Base-by-base conservation (phyloP, 805 yeast species). In the Candida anglica region DNA sequence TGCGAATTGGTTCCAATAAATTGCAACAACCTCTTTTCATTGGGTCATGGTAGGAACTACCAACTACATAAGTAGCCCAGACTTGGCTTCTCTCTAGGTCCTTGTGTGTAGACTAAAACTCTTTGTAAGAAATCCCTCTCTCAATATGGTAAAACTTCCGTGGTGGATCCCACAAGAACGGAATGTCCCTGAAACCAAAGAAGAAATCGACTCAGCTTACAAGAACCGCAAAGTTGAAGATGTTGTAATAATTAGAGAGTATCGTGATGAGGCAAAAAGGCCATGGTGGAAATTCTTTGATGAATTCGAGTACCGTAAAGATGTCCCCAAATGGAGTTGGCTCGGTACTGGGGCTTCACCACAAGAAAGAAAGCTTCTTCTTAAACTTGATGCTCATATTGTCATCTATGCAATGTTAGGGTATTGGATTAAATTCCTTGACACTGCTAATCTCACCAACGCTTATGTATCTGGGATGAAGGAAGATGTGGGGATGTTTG, bases 221-320 rank as follows among this genome's bases (percentile, higher is more conserved):
- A 16, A 6, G 3, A 13, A 14, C 11, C 9, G 11, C 11, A 24
- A 24, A 13, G 28, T 17, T 7, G 21, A 26, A n/a, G 34, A 25
- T 4, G 28, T 24, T n/a, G 23, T 24, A n/a, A n/a, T 14, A 11
- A 19, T 28, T 13, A n/a, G 9, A 17, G 78, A 73, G 45, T 69
- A 65, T 46, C 56, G 79, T 41, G 79, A 75, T 46, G 79, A 73
- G 48, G 75, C 76, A 6, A 48, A 68, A 40, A 59, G 77, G 31
- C 61, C 66, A 22, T 73, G 77, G 74, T 70, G 60, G 60, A 63
- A 61, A 19, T 71, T 57, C 38, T 73, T 72, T 27, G 62, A 58
- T 37, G 62, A 58, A 39, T 58, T 49, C 35, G 62, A 58, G 34
- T 56, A 58, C 39, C 36, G 62, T 15, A 43, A 40, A 27, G 22